A percentile compares a stretch with the other conserved stretches of the same genome.
These are phyloP conservation scores for Avena eriantha DNA, from an alignment of 176 grass and related monocot genomes.

Conservation along the genomic window DNA sequence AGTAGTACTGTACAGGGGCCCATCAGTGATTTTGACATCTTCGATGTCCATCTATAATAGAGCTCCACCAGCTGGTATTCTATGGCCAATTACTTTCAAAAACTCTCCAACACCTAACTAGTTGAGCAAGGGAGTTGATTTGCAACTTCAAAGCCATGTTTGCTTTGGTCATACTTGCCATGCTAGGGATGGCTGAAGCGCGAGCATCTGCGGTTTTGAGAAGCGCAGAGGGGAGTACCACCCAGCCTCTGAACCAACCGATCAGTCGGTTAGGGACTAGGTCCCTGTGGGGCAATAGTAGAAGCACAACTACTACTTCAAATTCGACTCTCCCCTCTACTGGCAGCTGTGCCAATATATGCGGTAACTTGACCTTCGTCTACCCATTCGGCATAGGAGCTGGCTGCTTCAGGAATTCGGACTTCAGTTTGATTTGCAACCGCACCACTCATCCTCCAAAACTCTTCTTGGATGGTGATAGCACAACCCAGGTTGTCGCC, in stretches of 20 bases:
- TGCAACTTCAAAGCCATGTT: background rate
- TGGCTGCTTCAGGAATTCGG: conserved; percentile 9
- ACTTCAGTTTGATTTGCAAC: conserved; percentile 19
- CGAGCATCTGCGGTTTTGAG: background rate
- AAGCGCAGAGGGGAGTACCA: background rate
- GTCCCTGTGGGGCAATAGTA: background rate
- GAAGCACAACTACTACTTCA: background rate
- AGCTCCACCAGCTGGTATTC: background rate
- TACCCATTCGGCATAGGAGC: conserved; percentile 23
- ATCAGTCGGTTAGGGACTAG: background rate
- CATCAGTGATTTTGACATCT: conserved; percentile 8
- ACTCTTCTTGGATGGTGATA: conserved; percentile 13
- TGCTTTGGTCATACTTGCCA: conserved; percentile 1
- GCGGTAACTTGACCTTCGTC: conserved; percentile 6
- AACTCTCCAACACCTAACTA: background rate
- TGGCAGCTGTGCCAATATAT: background rate
- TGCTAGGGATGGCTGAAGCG: background rate
- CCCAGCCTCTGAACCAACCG: background rate
- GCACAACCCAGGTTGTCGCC: background rate
- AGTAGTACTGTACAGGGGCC: background rate
- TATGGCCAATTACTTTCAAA: conserved; percentile 5
- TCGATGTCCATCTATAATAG: background rate
- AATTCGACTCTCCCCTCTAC: background rate
- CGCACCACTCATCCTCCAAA: background rate
- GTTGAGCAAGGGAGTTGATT: background rate